Evolutionary conservation across 495 filamentous ascomycete genomes (phyloP).

Genomic region (Pyrenula aspistea): DNA sequence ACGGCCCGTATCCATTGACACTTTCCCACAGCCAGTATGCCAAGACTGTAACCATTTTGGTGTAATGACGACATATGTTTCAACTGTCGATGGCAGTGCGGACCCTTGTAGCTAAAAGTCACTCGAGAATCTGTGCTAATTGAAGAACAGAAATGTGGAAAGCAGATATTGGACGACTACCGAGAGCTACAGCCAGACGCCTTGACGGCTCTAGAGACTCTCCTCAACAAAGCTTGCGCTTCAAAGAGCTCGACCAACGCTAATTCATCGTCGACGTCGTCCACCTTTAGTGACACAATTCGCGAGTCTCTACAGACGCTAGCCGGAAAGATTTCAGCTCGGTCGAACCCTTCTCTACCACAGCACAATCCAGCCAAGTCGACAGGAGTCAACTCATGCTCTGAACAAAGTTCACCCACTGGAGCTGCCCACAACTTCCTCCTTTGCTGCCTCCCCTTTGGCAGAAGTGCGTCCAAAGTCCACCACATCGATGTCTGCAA

Average conservation of each 20-base stretch:
- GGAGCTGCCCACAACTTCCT: constrained; percentile 1
- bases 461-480: constrained; percentile 3
- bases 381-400: not conserved
- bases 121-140: not conserved
- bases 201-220: constrained; percentile 17
- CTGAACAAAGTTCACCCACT: not conserved
- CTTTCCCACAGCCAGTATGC: too few relatives aligned
- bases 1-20: not conserved
- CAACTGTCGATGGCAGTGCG: too few relatives aligned
- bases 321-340: not conserved
- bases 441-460: constrained; percentile 12
- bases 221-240: constrained; percentile 8
- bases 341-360: not conserved
- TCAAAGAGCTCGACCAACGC: not conserved
- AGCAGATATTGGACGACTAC: constrained; percentile 24
- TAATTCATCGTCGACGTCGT: not conserved
- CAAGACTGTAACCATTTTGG: too few relatives aligned
- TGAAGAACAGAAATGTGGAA: constrained; percentile 14
- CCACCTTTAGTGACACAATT: not conserved
- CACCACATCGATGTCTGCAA: constrained; percentile 2
- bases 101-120: too few relatives aligned
- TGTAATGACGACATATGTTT: too few relatives aligned
- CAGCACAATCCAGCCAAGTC: not conserved
- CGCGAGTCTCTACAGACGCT: not conserved
- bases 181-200: constrained; percentile 19